Percentiles rank a stretch among this genome's conserved stretches.
These are phyloP conservation scores for Colletotrichum tropicicola DNA, from an alignment of 2,329 filamentous ascomycete species.

Conservation along the genomic window DNA sequence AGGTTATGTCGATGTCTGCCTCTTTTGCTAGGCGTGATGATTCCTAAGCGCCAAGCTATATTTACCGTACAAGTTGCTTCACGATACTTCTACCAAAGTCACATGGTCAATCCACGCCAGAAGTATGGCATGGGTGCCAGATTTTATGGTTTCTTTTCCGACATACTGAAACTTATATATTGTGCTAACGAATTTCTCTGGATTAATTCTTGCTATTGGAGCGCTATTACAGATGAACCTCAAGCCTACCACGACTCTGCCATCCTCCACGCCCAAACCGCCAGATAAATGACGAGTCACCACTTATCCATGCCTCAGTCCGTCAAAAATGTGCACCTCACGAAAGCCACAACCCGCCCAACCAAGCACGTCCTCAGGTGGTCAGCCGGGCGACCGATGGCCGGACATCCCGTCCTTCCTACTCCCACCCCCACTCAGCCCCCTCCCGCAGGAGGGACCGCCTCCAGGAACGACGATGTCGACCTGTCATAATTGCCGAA, in stretches of 20 bases:
- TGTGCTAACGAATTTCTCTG: no score
- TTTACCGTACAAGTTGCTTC: not conserved
- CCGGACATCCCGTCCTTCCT: constrained; percentile 15
- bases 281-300: not conserved
- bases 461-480: not conserved
- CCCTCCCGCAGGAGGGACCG: not conserved
- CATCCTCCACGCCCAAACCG: not conserved
- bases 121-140: no score
- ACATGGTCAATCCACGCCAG: not conserved
- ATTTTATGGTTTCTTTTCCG: no score
- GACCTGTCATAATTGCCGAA: constrained; percentile 14
- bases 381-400: not conserved
- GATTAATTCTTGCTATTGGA: no score
- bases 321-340: not conserved
- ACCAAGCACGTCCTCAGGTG: not conserved
- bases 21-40: not conserved
- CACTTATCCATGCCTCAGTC: constrained; percentile 9
- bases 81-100: not conserved
- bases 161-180: no score
- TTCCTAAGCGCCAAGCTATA: not conserved
- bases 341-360: not conserved
- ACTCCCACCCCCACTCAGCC: constrained; percentile 16
- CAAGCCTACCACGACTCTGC: no score
- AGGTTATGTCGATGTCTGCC: not conserved
- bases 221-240: no score